Percentiles rank a stretch among this genome's conserved stretches.
Conservation (phyloP, 2,329 filamentous ascomycete genomes). For the Fonsecaea pedrosoi region DNA sequence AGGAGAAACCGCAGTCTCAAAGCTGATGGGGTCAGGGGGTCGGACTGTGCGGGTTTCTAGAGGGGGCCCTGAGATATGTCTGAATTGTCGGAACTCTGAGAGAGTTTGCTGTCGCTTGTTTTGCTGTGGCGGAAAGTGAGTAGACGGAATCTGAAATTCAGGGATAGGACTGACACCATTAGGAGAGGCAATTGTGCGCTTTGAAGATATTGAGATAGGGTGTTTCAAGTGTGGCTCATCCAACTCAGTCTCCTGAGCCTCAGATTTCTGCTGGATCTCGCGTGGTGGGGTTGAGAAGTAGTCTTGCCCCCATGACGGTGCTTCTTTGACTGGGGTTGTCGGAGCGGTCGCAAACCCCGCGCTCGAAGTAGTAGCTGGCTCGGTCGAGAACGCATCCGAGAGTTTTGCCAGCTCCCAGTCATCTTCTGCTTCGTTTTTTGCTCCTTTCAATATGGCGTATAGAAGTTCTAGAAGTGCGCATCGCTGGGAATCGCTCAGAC, state of each 20-base stretch:
- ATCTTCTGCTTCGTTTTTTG: constrained; percentile 47
- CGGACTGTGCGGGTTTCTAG: neutral
- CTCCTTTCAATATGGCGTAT: constrained; percentile 43
- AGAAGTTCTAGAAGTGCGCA: constrained; percentile 43
- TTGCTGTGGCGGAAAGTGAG: constrained; percentile 21
- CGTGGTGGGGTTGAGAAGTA: constrained; percentile 3
- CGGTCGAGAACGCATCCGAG: constrained; percentile 40
- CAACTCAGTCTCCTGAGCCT: neutral
- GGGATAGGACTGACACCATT: constrained; percentile 18
- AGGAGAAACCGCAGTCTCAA: constrained; percentile 25
- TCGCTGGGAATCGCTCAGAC: constrained; percentile 34
- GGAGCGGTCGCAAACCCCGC: constrained; percentile 2
- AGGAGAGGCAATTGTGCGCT: constrained; percentile 24
- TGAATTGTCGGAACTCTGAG: constrained; percentile 1
- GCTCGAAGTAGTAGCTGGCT: neutral
- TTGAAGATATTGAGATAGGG: constrained; percentile 19
- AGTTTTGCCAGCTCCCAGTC: constrained; percentile 39
- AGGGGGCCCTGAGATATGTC: neutral
- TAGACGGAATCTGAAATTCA: neutral
- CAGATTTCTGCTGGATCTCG: neutral
- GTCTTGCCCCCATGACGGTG: constrained; percentile 1
- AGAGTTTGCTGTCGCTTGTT: constrained; percentile 30
- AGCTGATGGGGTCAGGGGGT: constrained; percentile 13
- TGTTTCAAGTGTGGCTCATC: constrained; percentile 29
- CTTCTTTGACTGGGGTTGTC: constrained; percentile 1